Evolutionary conservation across 768 basidiomycete genomes (phyloP).

Genomic region (Chalciporus sphaerocephalus): DNA sequence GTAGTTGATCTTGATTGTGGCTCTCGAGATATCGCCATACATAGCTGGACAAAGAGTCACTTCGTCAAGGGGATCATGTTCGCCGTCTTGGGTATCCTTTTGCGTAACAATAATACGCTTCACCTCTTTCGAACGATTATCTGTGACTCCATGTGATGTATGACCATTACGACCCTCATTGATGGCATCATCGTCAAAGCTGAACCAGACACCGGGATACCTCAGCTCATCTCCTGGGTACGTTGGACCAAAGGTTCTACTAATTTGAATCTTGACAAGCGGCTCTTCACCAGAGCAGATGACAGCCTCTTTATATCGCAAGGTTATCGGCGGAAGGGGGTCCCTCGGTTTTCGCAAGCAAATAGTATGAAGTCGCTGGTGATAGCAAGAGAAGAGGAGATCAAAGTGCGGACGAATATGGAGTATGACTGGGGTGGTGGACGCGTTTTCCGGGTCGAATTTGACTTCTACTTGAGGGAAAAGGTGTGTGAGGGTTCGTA

Average conservation of each 20-base stretch:
- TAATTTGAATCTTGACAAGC: conserved; percentile 61
- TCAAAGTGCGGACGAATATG: conserved; percentile 80
- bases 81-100: conserved; percentile 53
- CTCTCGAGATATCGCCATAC: conserved; percentile 66
- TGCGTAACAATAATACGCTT: conserved; percentile 71
- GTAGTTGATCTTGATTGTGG: conserved; percentile 70
- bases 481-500: conserved; percentile 59
- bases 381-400: conserved; percentile 75
- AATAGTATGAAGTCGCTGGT: conserved; percentile 78
- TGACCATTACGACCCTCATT: conserved; percentile 50
- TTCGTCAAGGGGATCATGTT: conserved; percentile 69
- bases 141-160: conserved; percentile 32
- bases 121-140: conserved; percentile 72
- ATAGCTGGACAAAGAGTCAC: conserved; percentile 60
- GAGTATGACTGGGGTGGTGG: conserved; percentile 69
- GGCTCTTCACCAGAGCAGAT: conserved; percentile 60
- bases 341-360: conserved; percentile 65
- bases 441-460: conserved; percentile 68
- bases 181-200: conserved; percentile 71
- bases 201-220: conserved; percentile 82
- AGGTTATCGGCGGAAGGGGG: conserved; percentile 58
- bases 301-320: conserved; percentile 62
- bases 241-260: conserved; percentile 75
- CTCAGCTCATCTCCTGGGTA: conserved; percentile 73
- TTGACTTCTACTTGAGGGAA: conserved; percentile 84